Conservation (phyloP, 345 rosid species). For the Psidium friedrichsthalianum region DNA sequence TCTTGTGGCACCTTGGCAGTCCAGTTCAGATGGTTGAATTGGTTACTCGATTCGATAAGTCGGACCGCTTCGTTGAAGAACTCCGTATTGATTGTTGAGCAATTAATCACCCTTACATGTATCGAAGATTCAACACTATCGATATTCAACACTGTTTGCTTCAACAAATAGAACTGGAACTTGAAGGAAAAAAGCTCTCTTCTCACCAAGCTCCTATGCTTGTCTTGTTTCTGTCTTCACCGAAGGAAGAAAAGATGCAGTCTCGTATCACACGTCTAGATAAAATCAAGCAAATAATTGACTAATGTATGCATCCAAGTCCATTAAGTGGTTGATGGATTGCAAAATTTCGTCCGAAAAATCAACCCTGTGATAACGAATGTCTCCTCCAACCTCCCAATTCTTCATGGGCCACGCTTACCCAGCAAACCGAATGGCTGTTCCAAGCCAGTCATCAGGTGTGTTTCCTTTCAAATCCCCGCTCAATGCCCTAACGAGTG, state of each 20-base stretch:
- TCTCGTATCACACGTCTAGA: background rate
- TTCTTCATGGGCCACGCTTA: background rate
- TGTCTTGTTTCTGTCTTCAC: background rate
- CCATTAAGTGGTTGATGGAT: background rate
- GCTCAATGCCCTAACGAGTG: conserved; percentile 58
- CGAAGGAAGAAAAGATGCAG: background rate
- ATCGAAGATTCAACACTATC: background rate
- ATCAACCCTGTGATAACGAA: background rate
- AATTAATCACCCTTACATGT: background rate
- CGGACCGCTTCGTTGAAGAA: background rate
- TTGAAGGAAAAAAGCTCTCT: background rate
- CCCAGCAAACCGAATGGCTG: conserved; percentile 19
- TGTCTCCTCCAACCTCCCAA: background rate
- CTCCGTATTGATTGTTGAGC: background rate
- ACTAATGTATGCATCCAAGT: background rate
- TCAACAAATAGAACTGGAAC: background rate
- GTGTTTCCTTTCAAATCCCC: conserved; percentile 38
- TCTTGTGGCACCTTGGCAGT: background rate
- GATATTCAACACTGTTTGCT: background rate
- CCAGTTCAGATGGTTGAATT: background rate
- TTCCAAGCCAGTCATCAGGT: conserved; percentile 81
- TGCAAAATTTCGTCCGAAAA: background rate
- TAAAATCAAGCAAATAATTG: background rate
- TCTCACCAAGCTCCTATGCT: background rate
- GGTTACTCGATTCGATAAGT: background rate